Percentiles rank a stretch among this genome's conserved stretches.
These are phyloP conservation scores for Poronia punctata DNA, from an alignment of 495 filamentous ascomycete genomes.

Conservation along the genomic window DNA sequence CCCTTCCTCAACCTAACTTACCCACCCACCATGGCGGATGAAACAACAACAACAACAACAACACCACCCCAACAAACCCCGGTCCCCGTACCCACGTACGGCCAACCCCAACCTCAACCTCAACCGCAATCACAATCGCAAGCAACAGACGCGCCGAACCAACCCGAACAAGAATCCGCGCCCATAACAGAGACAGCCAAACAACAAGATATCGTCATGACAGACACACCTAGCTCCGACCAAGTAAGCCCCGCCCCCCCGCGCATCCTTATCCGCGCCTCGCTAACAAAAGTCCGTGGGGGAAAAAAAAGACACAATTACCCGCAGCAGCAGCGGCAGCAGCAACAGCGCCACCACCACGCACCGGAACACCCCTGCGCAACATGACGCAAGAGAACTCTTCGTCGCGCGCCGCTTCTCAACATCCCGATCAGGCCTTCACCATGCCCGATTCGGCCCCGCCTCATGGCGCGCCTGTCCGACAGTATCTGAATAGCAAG, in stretches of 20 bases:
- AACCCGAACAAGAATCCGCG: constrained; percentile 1
- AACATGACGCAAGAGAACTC: constrained; percentile 13
- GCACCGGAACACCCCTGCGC: constrained; percentile 32
- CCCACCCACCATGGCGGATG: constrained; percentile 16
- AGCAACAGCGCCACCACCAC: constrained; percentile 32
- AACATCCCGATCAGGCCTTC: constrained; percentile 42
- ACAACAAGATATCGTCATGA: constrained; percentile 7
- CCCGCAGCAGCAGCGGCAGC: constrained; percentile 19
- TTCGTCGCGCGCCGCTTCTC: constrained; percentile 45
- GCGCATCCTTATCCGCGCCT: neutral
- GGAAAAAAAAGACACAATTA: too few relatives aligned
- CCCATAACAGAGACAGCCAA: constrained; percentile 5
- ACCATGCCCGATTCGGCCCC: constrained; percentile 47
- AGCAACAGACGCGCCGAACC: neutral
- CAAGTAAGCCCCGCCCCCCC: constrained; percentile 17
- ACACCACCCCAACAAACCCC: constrained; percentile 20
- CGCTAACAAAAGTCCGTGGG: too few relatives aligned
- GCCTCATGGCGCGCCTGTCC: constrained; percentile 74
- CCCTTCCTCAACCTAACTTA: neutral
- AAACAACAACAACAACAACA: too few relatives aligned
- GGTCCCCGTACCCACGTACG: constrained; percentile 19
- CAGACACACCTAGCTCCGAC: constrained; percentile 12
- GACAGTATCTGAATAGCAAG: constrained; percentile 84
- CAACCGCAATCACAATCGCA: too few relatives aligned
- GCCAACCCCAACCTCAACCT: constrained; percentile 18